phyloP scores from a whole-genome alignment of 805 yeast genomes.

The Phaffomyces antillensis region DNA sequence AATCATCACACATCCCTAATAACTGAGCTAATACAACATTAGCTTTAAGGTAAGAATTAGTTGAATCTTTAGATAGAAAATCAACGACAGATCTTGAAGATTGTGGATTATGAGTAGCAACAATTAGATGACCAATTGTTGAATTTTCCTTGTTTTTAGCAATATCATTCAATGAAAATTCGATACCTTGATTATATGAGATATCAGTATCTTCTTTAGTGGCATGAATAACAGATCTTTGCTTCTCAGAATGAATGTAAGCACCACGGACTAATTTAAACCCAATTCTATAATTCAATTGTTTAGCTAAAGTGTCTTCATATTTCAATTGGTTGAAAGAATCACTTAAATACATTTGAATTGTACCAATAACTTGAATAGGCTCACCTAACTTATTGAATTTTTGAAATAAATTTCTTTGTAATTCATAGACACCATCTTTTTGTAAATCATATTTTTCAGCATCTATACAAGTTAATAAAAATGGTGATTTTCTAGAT shows the following conservation, averaged over 20 bases:
- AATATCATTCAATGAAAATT: slow-evolving; percentile 49
- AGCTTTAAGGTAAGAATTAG: slow-evolving; percentile 30
- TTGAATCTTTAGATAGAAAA: slow-evolving; percentile 30
- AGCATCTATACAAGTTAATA: slow-evolving; percentile 81
- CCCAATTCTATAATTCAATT: slow-evolving; percentile 62
- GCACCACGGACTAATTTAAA: slow-evolving; percentile 94
- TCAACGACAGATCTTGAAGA: slow-evolving; percentile 71
- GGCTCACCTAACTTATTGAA: slow-evolving; percentile 58
- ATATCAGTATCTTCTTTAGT: slow-evolving; percentile 76
- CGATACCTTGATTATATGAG: slow-evolving; percentile 66
- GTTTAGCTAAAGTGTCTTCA: slow-evolving; percentile 61
- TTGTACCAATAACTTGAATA: slow-evolving; percentile 76
- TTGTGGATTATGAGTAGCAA: slow-evolving; percentile 82
- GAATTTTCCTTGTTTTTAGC: slow-evolving; percentile 33
- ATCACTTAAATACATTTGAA: slow-evolving; percentile 84
- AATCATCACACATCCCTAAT: slow-evolving; percentile 92
- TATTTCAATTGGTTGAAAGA: slow-evolving; percentile 51
- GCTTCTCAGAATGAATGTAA: slow-evolving; percentile 81
- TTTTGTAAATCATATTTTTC: slow-evolving; percentile 83
- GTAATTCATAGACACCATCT: slow-evolving; percentile 80
- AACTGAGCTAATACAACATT: slow-evolving; percentile 85
- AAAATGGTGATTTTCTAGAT: slow-evolving; percentile 61
- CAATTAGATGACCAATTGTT: slow-evolving; percentile 69
- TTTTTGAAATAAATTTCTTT: slow-evolving; percentile 67
- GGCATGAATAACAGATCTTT: slow-evolving; percentile 64